Base-by-base conservation (phyloP, 1,139 yeast species). In the Blastobotrys ciferrii region DNA sequence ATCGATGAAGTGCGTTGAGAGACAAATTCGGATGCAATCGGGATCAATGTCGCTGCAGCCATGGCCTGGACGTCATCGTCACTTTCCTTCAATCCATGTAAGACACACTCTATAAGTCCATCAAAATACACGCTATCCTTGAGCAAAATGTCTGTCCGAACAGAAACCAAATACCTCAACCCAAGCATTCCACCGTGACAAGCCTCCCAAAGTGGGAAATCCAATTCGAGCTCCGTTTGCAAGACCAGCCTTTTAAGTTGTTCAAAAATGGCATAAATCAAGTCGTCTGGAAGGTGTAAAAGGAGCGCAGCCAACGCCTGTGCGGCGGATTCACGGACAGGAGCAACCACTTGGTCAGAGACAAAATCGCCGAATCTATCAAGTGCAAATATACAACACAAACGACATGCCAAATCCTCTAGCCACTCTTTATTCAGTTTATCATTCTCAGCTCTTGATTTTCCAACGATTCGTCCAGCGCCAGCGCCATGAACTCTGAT, bases 161-260 rank as follows among this genome's bases (percentile, higher is more conserved):
- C 91, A 55, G 96, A 85, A 3, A 91, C 98, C 59, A 92, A 83
- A 67, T 94, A 94, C 51, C 96, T 74, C 48, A 94, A 74, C 0
- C 98, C 98, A 20, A 94, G 76, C 84, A 94, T 83, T 43, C 98
- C 99, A 55, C 98, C 98, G 72, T 94, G 98, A 52, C 94, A 87
- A 1, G 97, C 98, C 65, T 94, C 98, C 98, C 98, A 94, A 48
- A 85, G 77, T 4, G 75, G 73, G 33, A 66, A 61, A 13, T 56
- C 60, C 2, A 65, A 54, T 43, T 69, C 71, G 5, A 77, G 73
- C 44, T 83, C 80, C 4, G 56, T 61, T 66, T 94, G 98, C 48
- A 86, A 67, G 0, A 89, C 88, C 50, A 94, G 72, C 45, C 78
- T 76, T 51, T 81, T 78, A 49, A 94, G 74, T 30, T 84, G 82